phyloP scores from a whole-genome alignment of 2,329 filamentous ascomycete species.

The Beauveria bassiana region DNA sequence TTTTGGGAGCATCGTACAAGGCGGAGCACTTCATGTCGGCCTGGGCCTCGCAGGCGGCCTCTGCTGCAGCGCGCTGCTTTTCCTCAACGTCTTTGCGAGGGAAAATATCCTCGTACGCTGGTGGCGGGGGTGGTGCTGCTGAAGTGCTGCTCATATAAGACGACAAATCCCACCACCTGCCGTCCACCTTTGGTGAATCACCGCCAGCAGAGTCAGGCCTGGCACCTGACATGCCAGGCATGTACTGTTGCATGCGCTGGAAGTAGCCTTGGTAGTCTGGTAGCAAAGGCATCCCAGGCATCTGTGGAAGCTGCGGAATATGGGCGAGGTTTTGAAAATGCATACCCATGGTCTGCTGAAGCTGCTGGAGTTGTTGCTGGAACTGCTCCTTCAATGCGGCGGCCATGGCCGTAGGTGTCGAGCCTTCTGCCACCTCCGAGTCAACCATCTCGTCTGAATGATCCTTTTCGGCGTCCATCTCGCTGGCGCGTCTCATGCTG shows the following conservation, averaged over 20 bases:
- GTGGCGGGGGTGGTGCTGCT: constrained; percentile 51
- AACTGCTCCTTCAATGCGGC: constrained; percentile 67
- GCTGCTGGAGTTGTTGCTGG: constrained; percentile 64
- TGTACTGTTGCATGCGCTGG: constrained; percentile 60
- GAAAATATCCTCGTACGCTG: constrained; percentile 74
- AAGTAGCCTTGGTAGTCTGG: constrained; percentile 66
- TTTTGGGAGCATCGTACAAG: constrained; percentile 39
- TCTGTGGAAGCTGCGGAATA: constrained; percentile 55
- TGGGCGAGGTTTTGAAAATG: constrained; percentile 51
- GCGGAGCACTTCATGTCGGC: constrained; percentile 50
- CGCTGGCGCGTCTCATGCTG: constrained; percentile 28
- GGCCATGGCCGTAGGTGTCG: constrained; percentile 55
- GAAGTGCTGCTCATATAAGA: constrained; percentile 40
- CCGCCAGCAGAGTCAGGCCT: constrained; percentile 41
- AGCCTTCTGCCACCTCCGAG: constrained; percentile 21
- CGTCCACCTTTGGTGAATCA: constrained; percentile 36
- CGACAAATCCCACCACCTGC: constrained; percentile 62
- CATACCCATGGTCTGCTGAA: constrained; percentile 63
- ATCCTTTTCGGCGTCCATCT: constrained; percentile 23
- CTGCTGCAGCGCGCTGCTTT: constrained; percentile 51
- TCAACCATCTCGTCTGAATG: constrained; percentile 33
- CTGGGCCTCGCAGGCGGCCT: constrained; percentile 50
- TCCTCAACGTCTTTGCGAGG: constrained; percentile 46
- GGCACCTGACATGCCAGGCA: constrained; percentile 53
- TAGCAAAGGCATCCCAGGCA: constrained; percentile 54